Evolutionary conservation across 2,329 filamentous ascomycete species (phyloP).

Genomic region (Tolypocladium endophyticum): DNA sequence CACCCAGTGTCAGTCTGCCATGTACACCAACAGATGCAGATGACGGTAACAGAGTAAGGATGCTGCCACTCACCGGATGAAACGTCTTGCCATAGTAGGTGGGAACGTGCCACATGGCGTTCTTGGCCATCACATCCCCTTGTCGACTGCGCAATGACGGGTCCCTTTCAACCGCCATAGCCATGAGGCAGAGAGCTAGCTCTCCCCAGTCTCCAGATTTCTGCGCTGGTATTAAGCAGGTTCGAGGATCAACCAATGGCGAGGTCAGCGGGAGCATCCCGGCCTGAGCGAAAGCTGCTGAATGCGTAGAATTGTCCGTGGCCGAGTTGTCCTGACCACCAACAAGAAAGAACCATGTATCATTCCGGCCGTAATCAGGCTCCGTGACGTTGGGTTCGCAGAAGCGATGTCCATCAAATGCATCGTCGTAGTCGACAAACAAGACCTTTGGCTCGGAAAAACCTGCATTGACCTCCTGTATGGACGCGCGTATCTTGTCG

Average conservation of each 20-base stretch:
- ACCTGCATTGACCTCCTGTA: slow-evolving; percentile 24
- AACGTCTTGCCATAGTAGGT: slow-evolving; percentile 35
- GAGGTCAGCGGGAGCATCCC: slow-evolving; percentile 17
- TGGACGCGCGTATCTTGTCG: slow-evolving; percentile 22
- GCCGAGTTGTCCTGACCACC: slow-evolving; percentile 29
- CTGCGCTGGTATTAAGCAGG: slow-evolving; percentile 22
- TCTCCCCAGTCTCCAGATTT: slow-evolving; percentile 30
- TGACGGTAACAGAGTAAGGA: neutral
- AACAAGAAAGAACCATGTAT: slow-evolving; percentile 39
- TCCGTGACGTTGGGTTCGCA: slow-evolving; percentile 28
- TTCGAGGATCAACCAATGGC: slow-evolving; percentile 23
- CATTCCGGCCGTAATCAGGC: slow-evolving; percentile 30
- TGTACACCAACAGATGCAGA: neutral
- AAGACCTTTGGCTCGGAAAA: slow-evolving; percentile 26
- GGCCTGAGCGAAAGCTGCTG: neutral
- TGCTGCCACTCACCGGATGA: slow-evolving; percentile 24
- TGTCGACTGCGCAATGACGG: slow-evolving; percentile 20
- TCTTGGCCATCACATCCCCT: slow-evolving; percentile 13
- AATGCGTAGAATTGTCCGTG: neutral
- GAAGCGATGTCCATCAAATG: slow-evolving; percentile 35
- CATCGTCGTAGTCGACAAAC: slow-evolving; percentile 33
- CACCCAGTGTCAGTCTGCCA: neutral
- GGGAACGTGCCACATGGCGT: slow-evolving; percentile 35
- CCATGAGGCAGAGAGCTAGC: slow-evolving; percentile 33
- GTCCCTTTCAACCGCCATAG: slow-evolving; percentile 24